Base-by-base conservation (phyloP, 805 yeast genomes). In the Crinitomyces ghanaensis region DNA sequence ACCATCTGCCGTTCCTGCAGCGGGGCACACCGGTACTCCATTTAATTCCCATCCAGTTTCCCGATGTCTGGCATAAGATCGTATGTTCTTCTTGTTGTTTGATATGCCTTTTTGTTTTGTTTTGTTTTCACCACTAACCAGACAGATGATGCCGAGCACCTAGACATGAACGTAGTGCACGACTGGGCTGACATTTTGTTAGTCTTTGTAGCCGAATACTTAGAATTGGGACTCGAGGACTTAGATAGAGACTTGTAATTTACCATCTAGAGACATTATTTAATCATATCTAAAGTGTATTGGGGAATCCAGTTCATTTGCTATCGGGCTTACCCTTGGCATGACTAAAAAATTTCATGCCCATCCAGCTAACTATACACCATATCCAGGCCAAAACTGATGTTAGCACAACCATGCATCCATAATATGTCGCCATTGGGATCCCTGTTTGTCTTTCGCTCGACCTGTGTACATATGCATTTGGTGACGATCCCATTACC, bases 321-420 rank as follows among this genome's bases (percentile, higher is more conserved):
- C 63, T 20, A 24, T 19, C 12, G 6, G 27, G 5, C 23, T 20
- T 20, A 8, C 27, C 24, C 22, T 74, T 77, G 15, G 91, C 77
- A 49, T 82, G 91, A 36, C 84, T 62, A 56, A 82, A 82, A 36
- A 81, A 58, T 53, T 82, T 82, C 68, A 81, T 64, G 23, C 91
- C 86, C 28, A 74, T 62, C 93, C 93, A 82, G 7, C 85, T 72
- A 3, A 68, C 57, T 6, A 74, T 56, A 26, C 85, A 72, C 93
- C 93, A 81, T 4, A 73, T 52, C 80, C 81, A 74, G 1, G 56
- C 48, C 12, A 57, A 50, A 6, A 59, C 62, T 4, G 62, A 57
- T 8, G 54, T 28, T 18, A 63, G 43, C 6, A 58, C 33, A 4
- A 56, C 14, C 2, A 62, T 48, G 5, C 56, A 43, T 1, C 59